Conservation (phyloP, 2,329 filamentous ascomycete genomes). For the Fusarium globosum region DNA sequence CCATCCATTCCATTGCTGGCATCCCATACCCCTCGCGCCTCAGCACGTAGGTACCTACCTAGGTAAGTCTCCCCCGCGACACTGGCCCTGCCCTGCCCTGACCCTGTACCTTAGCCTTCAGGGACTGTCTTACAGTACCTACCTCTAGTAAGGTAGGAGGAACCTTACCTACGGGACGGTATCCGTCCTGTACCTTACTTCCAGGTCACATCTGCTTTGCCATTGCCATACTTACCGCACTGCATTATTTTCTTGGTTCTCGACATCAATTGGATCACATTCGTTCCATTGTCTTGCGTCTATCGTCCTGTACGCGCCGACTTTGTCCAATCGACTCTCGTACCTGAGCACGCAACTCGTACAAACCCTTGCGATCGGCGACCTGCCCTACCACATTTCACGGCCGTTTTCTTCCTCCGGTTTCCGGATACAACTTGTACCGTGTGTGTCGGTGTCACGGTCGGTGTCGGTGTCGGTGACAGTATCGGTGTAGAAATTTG, state of each 20-base stretch:
- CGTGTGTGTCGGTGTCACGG: constrained; percentile 27
- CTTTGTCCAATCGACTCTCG: constrained; percentile 14
- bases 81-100: constrained; percentile 21
- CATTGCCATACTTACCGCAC: constrained; percentile 7
- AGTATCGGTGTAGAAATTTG: constrained; percentile 14
- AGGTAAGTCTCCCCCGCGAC: constrained; percentile 9
- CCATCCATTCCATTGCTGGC: background rate
- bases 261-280: constrained; percentile 21
- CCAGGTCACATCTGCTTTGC: background rate
- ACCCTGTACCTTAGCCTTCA: constrained; percentile 6
- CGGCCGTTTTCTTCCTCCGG: constrained; percentile 25
- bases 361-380: constrained; percentile 29
- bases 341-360: constrained; percentile 18
- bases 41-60: background rate
- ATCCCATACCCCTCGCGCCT: constrained; percentile 13
- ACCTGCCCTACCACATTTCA: constrained; percentile 18
- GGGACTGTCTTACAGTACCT: background rate
- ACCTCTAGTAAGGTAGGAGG: background rate
- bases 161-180: constrained; percentile 16
- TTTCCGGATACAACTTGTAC: constrained; percentile 4
- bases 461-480: constrained; percentile 26
- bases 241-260: constrained; percentile 1
- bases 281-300: constrained; percentile 7
- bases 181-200: constrained; percentile 15
- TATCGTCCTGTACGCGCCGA: constrained; percentile 15